Conservation (phyloP, 257 asterid genomes). For the Ligustrum vulgare region DNA sequence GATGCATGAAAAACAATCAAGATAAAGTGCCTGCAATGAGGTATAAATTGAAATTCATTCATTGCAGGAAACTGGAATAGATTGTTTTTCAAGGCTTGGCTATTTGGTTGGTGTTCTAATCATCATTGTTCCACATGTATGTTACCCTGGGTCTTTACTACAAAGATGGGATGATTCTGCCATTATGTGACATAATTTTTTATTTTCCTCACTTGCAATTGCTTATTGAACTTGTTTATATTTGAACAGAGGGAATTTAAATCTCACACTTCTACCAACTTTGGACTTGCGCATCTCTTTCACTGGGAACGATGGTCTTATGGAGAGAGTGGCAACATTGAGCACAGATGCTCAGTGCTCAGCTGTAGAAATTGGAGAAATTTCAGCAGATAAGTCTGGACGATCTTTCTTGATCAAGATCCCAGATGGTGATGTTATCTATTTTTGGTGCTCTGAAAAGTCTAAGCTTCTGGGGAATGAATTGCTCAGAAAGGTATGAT, state of each 20-base stretch:
- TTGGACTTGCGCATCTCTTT: constrained; percentile 82
- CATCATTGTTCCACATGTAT: background rate
- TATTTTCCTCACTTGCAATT: constrained; percentile 11
- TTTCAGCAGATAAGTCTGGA: constrained; percentile 73
- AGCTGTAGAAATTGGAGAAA: constrained; percentile 54
- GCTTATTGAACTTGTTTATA: constrained; percentile 22
- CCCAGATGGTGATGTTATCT: constrained; percentile 40
- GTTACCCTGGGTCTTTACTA: constrained; percentile 14
- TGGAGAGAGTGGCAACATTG: constrained; percentile 66
- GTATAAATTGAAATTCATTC: background rate
- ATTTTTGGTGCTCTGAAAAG: constrained; percentile 89
- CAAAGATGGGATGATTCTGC: constrained; percentile 9
- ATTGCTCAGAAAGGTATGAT: constrained; percentile 69
- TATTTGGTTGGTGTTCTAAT: background rate
- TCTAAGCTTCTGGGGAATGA: constrained; percentile 73
- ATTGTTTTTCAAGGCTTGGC: background rate
- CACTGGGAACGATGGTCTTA: constrained; percentile 78
- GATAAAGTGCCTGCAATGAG: background rate
- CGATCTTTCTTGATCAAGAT: constrained; percentile 68
- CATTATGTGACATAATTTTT: background rate
- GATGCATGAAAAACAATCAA: too few species aligned
- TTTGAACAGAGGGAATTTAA: constrained; percentile 66
- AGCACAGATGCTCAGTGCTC: constrained; percentile 40
- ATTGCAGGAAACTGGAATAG: constrained; percentile 5
- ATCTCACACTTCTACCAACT: constrained; percentile 78